A percentile compares a stretch with the other conserved stretches of the same genome.
phyloP scores from a whole-genome alignment of 164 flowering plant genomes.

The Nymphaea colorata region DNA sequence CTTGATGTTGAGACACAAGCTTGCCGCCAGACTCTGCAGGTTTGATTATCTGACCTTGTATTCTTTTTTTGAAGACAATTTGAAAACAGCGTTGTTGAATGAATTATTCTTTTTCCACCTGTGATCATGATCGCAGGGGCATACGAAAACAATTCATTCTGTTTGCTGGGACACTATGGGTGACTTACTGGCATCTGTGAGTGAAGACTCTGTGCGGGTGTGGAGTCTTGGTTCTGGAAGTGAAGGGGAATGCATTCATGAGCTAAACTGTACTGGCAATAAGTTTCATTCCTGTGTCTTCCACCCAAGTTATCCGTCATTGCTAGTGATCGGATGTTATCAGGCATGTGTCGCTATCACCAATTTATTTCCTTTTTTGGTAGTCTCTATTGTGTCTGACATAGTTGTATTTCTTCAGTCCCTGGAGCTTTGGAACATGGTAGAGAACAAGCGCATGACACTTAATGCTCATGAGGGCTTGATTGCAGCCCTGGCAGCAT shows the following conservation, averaged over 20 bases:
- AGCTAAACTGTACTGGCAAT: constrained; percentile 45
- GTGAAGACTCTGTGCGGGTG: constrained; percentile 62
- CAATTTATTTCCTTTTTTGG: background rate
- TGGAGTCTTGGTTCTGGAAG: constrained; percentile 51
- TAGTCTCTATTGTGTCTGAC: no score
- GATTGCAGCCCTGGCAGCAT: constrained; percentile 49
- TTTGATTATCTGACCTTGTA: constrained; percentile 5
- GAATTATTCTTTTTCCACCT: background rate
- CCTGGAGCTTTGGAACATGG: constrained; percentile 70
- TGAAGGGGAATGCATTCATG: constrained; percentile 54
- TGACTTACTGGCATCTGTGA: constrained; percentile 59
- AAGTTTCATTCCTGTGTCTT: constrained; percentile 54
- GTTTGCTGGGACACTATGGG: constrained; percentile 75
- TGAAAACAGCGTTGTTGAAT: background rate
- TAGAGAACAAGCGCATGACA: constrained; percentile 64
- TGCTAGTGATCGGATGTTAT: constrained; percentile 57
- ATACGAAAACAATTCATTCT: constrained; percentile 33
- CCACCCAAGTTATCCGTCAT: constrained; percentile 50
- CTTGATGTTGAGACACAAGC: constrained; percentile 66
- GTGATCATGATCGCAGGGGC: constrained; percentile 35
- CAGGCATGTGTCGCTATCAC: constrained; percentile 36
- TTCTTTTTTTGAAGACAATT: background rate
- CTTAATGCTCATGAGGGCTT: constrained; percentile 56
- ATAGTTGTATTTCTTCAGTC: constrained; percentile 21
- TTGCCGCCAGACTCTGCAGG: constrained; percentile 49